Evolutionary conservation across 2,329 filamentous ascomycete genomes (phyloP).

Genomic region (Neonectria faginata): DNA sequence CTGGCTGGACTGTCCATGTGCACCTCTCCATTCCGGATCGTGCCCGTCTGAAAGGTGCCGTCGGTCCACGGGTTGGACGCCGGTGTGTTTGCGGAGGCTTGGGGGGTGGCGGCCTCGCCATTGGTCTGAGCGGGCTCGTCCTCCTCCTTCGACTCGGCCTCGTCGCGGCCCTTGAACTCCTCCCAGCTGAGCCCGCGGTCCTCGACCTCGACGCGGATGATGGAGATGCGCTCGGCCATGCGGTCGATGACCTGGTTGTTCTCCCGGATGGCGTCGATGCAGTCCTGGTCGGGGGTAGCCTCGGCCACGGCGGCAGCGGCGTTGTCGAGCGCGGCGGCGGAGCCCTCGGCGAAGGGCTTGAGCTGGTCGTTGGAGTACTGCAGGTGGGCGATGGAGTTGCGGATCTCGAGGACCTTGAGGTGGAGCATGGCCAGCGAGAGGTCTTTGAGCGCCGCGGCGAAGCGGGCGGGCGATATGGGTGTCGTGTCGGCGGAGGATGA

Average conservation of each 20-base stretch:
- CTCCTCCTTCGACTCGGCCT: conserved; percentile 51
- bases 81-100: conserved; percentile 21
- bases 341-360: conserved; percentile 71
- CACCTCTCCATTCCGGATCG: conserved; percentile 63
- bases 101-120: conserved; percentile 16
- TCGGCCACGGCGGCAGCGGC: conserved; percentile 16
- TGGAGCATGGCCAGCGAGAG: conserved; percentile 75
- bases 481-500: conserved; percentile 70
- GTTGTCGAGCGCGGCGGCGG: conserved; percentile 47
- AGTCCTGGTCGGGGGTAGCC: conserved; percentile 70
- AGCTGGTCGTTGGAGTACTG: conserved; percentile 80
- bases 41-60: conserved; percentile 72
- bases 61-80: conserved; percentile 66
- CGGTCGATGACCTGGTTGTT: conserved; percentile 76
- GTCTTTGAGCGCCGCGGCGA: conserved; percentile 74
- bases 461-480: conserved; percentile 72
- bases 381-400: conserved; percentile 80
- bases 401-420: conserved; percentile 80
- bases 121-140: conserved; percentile 23
- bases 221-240: conserved; percentile 73
- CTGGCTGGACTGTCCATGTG: conserved; percentile 54
- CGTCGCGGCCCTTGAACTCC: conserved; percentile 65
- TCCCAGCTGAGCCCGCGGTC: conserved; percentile 66
- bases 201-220: conserved; percentile 75
- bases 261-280: conserved; percentile 78